Percentiles rank a stretch among this genome's conserved stretches.
Evolutionary conservation across 2,329 filamentous ascomycete genomes (phyloP).

Genomic region (Fusarium oligoseptatum): DNA sequence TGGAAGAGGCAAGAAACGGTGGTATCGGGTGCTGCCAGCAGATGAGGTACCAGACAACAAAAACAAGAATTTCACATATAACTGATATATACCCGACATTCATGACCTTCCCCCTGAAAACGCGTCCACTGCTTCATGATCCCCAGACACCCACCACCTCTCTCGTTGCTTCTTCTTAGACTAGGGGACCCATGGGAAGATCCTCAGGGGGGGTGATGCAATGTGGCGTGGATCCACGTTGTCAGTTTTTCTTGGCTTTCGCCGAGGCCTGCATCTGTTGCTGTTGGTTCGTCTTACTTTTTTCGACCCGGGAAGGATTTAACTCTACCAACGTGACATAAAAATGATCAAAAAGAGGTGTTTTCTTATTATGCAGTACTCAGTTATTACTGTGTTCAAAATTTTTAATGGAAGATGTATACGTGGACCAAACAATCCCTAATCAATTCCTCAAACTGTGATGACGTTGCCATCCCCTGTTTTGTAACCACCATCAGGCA

Average conservation of each 20-base stretch:
- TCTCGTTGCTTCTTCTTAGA: not conserved
- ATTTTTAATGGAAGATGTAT: not conserved
- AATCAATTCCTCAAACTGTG: not conserved
- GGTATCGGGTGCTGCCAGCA: not conserved
- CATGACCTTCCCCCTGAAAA: not conserved
- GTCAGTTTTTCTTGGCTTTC: not conserved
- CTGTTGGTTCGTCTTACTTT: constrained; percentile 19
- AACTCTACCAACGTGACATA: not conserved
- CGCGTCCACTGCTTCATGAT: not conserved
- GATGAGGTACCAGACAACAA: not conserved
- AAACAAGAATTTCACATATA: not conserved
- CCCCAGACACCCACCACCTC: not conserved
- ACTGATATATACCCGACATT: not conserved
- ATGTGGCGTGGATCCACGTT: not conserved
- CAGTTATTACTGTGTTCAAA: not conserved
- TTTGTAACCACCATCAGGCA: not conserved
- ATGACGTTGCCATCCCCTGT: not conserved
- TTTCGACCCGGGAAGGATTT: constrained; percentile 12
- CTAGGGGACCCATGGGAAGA: not conserved
- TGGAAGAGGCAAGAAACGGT: not conserved
- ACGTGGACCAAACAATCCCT: not conserved
- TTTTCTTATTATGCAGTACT: not conserved
- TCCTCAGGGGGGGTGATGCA: not conserved
- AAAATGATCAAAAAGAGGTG: not conserved
- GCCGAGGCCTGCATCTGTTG: not conserved